Conservation (phyloP, 1,284 basidiomycete species). For the Acaromyces ingoldii region DNA sequence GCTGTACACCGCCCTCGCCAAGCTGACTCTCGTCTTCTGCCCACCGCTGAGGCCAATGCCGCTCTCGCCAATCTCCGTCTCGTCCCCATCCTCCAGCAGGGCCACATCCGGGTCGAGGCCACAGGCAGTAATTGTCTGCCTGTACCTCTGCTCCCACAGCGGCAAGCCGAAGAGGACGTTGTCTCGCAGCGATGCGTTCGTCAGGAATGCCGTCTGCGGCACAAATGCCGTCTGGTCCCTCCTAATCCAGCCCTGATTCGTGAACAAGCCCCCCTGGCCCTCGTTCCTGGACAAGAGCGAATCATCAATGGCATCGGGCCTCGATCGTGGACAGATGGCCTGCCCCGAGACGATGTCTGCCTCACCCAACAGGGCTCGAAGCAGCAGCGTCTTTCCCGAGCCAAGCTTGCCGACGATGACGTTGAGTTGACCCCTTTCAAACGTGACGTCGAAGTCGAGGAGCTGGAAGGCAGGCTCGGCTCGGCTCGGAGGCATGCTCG, state of each 20-base stretch:
- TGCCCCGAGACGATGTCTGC: constrained; percentile 26
- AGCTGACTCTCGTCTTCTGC: constrained; percentile 16
- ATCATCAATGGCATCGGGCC: neutral
- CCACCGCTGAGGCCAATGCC: constrained; percentile 19
- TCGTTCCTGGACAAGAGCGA: neutral
- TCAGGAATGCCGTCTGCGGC: constrained; percentile 40
- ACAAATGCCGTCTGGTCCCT: constrained; percentile 17
- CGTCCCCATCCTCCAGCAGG: constrained; percentile 27
- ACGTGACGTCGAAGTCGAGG: constrained; percentile 21
- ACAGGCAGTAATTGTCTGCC: constrained; percentile 29
- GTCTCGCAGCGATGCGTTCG: constrained; percentile 30
- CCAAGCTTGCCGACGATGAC: constrained; percentile 43
- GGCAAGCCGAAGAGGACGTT: constrained; percentile 43
- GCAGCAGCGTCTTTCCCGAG: constrained; percentile 41
- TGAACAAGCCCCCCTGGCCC: neutral
- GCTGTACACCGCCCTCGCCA: constrained; percentile 44
- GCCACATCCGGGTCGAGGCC: constrained; percentile 31
- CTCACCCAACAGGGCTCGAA: constrained; percentile 42
- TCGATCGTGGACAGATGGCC: constrained; percentile 5
- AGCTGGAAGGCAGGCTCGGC: constrained; percentile 20
- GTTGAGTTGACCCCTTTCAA: constrained; percentile 22
- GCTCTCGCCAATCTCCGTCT: constrained; percentile 19
- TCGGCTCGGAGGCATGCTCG: no score
- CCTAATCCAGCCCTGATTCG: neutral
- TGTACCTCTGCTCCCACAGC: constrained; percentile 31